Conservation (phyloP, 1,284 basidiomycete species). For the Marasmius fiardii region DNA sequence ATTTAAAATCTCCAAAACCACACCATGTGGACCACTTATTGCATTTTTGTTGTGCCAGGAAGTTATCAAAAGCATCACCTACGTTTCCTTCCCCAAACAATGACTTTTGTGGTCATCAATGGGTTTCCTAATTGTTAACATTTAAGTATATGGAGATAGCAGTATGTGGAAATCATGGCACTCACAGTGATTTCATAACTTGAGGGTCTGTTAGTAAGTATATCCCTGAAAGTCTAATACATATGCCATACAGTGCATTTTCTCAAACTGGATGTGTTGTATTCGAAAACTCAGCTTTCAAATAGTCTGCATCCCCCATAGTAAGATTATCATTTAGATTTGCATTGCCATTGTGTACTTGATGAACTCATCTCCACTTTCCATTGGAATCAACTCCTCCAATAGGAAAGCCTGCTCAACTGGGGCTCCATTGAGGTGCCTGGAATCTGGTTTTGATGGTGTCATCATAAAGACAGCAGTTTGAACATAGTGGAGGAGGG, state of each 20-base stretch:
- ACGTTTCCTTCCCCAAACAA: no score
- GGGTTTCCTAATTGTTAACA: no score
- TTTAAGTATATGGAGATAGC: no score
- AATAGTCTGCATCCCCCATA: constrained; percentile 4
- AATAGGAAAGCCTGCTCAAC: constrained; percentile 4
- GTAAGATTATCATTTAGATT: neutral
- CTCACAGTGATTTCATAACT: constrained; percentile 23
- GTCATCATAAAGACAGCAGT: neutral
- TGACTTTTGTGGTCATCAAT: no score
- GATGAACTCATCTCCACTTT: neutral
- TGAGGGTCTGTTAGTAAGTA: constrained; percentile 28
- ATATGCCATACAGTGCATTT: constrained; percentile 3
- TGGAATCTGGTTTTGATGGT: neutral
- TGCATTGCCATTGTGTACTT: neutral
- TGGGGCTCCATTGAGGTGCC: neutral
- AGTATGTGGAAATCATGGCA: no score
- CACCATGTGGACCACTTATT: no score
- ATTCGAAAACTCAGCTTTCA: constrained; percentile 6
- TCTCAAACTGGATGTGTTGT: constrained; percentile 11
- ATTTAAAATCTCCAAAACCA: no score
- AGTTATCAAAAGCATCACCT: no score
- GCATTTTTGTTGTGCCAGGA: no score
- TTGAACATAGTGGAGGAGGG: neutral
- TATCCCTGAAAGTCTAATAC: constrained; percentile 12
- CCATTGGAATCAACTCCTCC: constrained; percentile 5